These are phyloP conservation scores for Aspergillus sp. DNA, from an alignment of 2,329 filamentous ascomycete species.

Conservation along the genomic window DNA sequence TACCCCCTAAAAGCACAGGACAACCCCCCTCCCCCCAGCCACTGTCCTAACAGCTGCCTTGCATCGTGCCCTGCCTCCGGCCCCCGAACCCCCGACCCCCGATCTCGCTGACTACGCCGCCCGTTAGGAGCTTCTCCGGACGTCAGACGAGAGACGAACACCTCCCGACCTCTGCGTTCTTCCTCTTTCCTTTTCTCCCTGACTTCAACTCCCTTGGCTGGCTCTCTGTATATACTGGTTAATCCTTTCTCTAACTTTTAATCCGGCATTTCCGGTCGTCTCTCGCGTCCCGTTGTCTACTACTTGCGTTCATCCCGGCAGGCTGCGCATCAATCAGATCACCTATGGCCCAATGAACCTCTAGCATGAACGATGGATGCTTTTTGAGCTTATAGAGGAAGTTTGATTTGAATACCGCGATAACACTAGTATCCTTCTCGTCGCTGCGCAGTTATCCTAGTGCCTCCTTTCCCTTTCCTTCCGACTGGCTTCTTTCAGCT, in stretches of 20 bases:
- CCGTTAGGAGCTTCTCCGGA: too few species aligned
- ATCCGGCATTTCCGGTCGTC: not conserved
- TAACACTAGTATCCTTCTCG: slow-evolving; percentile 1
- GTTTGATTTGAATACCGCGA: slow-evolving; percentile 12
- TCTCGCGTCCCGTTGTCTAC: not conserved
- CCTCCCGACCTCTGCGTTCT: too few species aligned
- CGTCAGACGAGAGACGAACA: too few species aligned
- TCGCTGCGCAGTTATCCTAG: not conserved
- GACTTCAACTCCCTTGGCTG: not conserved
- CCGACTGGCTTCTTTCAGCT: not conserved
- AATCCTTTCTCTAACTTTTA: not conserved
- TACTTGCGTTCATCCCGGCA: slow-evolving; percentile 2
- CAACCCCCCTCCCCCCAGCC: too few species aligned
- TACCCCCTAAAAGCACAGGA: too few species aligned
- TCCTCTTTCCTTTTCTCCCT: too few species aligned
- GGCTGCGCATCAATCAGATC: slow-evolving; percentile 2
- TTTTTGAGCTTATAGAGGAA: slow-evolving; percentile 16
- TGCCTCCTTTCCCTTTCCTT: not conserved
- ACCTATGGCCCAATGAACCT: slow-evolving; percentile 24
- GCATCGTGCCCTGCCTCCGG: too few species aligned
- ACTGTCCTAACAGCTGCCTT: too few species aligned
- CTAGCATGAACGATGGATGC: slow-evolving; percentile 9
- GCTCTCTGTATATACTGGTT: not conserved
- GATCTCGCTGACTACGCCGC: too few species aligned
- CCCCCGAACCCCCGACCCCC: too few species aligned